Evolutionary conservation across 129 eudicot species (phyloP), one percentile per base, ranked within the genome.

Genomic region (Tagetes erecta): DNA sequence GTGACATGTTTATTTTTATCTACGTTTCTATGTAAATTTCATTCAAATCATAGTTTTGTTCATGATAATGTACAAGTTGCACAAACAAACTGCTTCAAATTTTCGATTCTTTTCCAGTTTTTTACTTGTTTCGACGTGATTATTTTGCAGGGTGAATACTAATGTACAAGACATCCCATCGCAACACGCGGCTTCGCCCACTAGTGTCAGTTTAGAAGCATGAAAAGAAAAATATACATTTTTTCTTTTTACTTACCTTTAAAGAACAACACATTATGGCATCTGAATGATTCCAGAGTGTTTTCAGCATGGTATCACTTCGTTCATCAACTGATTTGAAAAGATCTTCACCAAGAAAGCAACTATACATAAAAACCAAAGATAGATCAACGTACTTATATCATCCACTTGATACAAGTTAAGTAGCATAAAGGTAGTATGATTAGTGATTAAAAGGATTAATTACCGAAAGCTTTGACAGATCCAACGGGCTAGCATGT

Each of bases 201-300:
- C 27, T 20, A 20, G 27, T 20, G 27, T n/a, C 11, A 47, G 44
- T 73, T 31, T 59, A 73, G 30, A 55, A 65, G 35, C 3, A n/a
- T 38, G 8, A 4, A 38, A 12, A 10, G 8, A 4, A 38, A 12
- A 10, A 52, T 1, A 58, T 39, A 31, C 11, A 33, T 53, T 30
- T 3, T 20, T 20, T 20, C 27, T 20, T 20, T 20, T 20, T 20
- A 20, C 27, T 20, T 76, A 88, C 97, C 97, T 94, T 94, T 60
- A 94, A 55, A 30, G 98, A 86, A 83, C 98, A 94, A 73, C 98
- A 94, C 86, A 94, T 68, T 12, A 94, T 77, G 55, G 98, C 97
- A 80, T 94, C 97, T 1, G 96, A 82, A 68, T 94, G 96, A 68
- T 86, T 87, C 98, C 98, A 94, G 45, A 94, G 89, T 58, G 96